Conservation (phyloP, 2,329 filamentous ascomycete species). For the Fusarium poae region DNA sequence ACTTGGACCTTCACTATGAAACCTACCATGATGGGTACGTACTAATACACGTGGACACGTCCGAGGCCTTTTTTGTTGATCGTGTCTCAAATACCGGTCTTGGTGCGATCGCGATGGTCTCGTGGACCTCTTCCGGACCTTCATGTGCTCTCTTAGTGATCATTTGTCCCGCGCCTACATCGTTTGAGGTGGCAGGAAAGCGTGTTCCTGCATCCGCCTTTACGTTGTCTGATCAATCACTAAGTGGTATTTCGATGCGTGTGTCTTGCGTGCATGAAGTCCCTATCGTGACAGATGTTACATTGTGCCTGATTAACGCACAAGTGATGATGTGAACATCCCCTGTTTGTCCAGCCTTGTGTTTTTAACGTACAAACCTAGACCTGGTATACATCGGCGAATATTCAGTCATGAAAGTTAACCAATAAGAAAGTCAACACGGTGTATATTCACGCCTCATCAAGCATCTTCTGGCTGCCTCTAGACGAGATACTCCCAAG, state of each 20-base stretch:
- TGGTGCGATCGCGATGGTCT: conserved; percentile 35
- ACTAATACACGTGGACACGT: conserved; percentile 31
- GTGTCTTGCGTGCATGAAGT: conserved; percentile 22
- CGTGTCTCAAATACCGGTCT: conserved; percentile 29
- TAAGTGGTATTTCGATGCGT: conserved; percentile 6
- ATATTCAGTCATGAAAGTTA: neutral
- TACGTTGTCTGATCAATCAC: conserved; percentile 1
- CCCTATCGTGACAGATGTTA: conserved; percentile 21
- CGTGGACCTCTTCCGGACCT: conserved; percentile 31
- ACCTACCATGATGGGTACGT: neutral
- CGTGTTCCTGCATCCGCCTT: conserved; percentile 12
- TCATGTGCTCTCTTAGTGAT: conserved; percentile 40
- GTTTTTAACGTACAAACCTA: neutral
- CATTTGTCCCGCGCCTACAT: conserved; percentile 20
- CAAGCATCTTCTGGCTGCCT: conserved; percentile 16
- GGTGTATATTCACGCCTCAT: neutral
- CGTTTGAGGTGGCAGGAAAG: neutral
- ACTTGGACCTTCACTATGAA: neutral
- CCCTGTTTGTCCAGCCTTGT: conserved; percentile 2
- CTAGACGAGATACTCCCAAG: conserved; percentile 14
- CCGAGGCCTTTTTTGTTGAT: conserved; percentile 22
- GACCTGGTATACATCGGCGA: neutral
- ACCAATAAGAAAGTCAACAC: conserved; percentile 18
- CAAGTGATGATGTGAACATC: conserved; percentile 23
- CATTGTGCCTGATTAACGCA: conserved; percentile 43